Evolutionary conservation across 306 rosid genomes (phyloP).

Genomic region (Vachellia collinsii): DNA sequence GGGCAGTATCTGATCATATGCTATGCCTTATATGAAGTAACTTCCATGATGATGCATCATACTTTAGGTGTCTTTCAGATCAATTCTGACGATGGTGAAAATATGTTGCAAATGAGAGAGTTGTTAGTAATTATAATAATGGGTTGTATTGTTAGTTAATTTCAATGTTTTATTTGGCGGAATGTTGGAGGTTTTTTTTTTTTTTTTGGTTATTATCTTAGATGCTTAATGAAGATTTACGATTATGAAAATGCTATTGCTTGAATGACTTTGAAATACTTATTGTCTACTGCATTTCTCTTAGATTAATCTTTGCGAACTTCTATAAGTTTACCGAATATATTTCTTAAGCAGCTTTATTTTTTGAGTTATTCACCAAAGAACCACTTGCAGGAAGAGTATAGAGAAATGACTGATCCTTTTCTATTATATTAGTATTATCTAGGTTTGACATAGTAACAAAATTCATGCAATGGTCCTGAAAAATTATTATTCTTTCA

Average conservation of each 20-base stretch:
- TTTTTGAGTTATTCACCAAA: too few species aligned
- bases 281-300: not conserved
- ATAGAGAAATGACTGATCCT: too few species aligned
- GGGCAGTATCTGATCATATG: not conserved
- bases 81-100: conserved; percentile 21
- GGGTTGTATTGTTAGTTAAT: too few species aligned
- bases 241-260: not conserved
- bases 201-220: too few species aligned
- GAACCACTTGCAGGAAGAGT: too few species aligned
- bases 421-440: not conserved
- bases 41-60: conserved; percentile 9
- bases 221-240: not conserved
- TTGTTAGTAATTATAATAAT: not conserved
- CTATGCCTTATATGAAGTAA: not conserved
- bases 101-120: not conserved
- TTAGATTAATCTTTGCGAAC: not conserved
- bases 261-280: not conserved
- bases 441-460: not conserved
- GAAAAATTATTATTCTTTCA: not conserved
- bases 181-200: not conserved
- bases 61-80: conserved; percentile 6
- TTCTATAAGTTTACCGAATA: not conserved
- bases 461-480: not conserved
- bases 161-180: too few species aligned
- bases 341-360: too few species aligned